phyloP scores from a whole-genome alignment of 495 filamentous ascomycete genomes.

The Chaetomium fimeti region DNA sequence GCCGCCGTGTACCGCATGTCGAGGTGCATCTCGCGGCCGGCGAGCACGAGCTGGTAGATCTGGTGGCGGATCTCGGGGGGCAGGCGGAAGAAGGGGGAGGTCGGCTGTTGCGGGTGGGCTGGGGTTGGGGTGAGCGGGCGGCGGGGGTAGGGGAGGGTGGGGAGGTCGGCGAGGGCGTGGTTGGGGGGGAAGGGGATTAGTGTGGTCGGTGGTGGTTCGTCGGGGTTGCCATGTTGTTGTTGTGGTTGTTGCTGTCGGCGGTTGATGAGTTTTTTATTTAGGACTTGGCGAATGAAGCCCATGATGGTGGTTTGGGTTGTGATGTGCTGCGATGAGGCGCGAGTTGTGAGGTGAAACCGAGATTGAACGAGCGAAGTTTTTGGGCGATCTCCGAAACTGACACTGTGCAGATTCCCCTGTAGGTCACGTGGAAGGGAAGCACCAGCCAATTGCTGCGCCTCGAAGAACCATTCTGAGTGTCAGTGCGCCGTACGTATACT shows the following conservation, averaged over 20 bases:
- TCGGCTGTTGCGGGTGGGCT: constrained; percentile 17
- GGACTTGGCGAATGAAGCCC: constrained; percentile 2
- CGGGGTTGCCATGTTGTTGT: background rate
- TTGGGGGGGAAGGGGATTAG: background rate
- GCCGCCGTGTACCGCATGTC: constrained; percentile 28
- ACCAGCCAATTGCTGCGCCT: too few relatives aligned
- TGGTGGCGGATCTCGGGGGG: constrained; percentile 39
- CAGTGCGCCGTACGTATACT: too few relatives aligned
- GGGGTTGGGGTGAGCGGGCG: constrained; percentile 16
- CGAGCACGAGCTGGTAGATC: constrained; percentile 31
- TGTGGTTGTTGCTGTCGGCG: too few relatives aligned
- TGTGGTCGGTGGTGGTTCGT: background rate
- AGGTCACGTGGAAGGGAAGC: too few relatives aligned
- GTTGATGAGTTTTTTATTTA: background rate
- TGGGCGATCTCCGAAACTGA: too few relatives aligned
- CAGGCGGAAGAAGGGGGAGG: constrained; percentile 44
- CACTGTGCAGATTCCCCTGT: too few relatives aligned
- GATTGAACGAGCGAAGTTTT: too few relatives aligned
- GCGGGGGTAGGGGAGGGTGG: constrained; percentile 16
- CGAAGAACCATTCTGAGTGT: too few relatives aligned
- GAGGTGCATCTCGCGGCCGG: constrained; percentile 24
- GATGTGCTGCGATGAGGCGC: too few relatives aligned
- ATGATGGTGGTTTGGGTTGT: background rate
- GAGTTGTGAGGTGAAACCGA: background rate
- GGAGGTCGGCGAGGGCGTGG: constrained; percentile 24